Base-by-base conservation (phyloP, 305 asterid species). In the Euphrasia arctica region DNA sequence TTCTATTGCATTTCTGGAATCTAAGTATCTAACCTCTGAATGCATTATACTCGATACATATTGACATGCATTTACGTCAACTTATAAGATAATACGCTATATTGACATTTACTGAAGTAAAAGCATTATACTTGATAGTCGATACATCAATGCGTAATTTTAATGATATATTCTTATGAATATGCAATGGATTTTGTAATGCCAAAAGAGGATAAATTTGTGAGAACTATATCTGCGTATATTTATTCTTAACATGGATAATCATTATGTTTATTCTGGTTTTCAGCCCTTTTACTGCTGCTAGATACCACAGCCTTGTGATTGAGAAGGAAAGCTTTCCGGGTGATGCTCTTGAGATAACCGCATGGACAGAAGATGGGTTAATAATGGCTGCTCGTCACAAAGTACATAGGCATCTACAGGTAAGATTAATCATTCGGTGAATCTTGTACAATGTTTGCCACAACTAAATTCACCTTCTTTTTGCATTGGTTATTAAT, bases 281-380 rank as follows among this genome's bases (percentile, higher is more conserved):
- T 62, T 64, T 15, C 83, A 92, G 98, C 82, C 97, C 98, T 36
- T 89, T 92, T 68, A 89, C 85, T 43, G 98, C 97, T 32, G 96
- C 89, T 75, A 80, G 98, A 74, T 92, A 89, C 77, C 98, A 92
- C 66, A 92, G 98, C 73, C 98, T 92, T 60, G 98, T 92, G 60
- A 92, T 89, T 62, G 96, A 89, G 56, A 82, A 77, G 78, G 95
- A 83, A 60, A 85, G 80, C 27, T 92, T 87, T 75, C 98, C 98
- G 1, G 72, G 73, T 56, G 90, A 85, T 58, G 79, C 61, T 58
- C 93, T 92, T 8, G 98, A 92, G 82, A 75, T 87, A 54, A 92
- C 97, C 15, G 98, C 97, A 3, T 87, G 96, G 97, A 92, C 98
- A 0, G 98, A 87, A 74, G 95, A 92, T 45, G 98, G 97, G 28